Evolutionary conservation across 768 basidiomycete species (phyloP), one percentile per base, ranked within the genome.

Genomic region (Leucocoprinus sp.): DNA sequence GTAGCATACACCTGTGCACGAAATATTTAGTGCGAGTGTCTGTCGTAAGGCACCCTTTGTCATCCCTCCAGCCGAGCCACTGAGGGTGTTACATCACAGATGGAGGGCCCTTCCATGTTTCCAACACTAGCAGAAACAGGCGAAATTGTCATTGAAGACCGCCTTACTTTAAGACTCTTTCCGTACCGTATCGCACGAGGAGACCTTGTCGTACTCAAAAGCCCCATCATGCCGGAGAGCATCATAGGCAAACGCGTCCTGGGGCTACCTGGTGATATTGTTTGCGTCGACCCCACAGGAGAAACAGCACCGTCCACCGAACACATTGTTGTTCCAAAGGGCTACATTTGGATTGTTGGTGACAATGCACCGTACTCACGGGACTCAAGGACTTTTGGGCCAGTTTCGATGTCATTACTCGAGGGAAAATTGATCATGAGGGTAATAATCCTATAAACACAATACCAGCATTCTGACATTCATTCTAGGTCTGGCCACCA

Each of bases 311-410:
- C 81, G 8, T 78, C 80, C 8, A 71, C 70, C 12, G 84, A 84
- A 50, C 87, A 91, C 55, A 74, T 93, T 12, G 57, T 80, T 21
- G 65, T 97, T 8, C 95, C 95, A 1, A 75, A 75, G 55, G 90
- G 92, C 2, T 86, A 95, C 60, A 62, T 95, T 18, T 97, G 95
- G 95, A 69, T 95, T 23, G 75, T 69, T 40, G 96, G 95, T 18
- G 95, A 99, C 65, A 99, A 98, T 57, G 68, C 84, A 34, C 70
- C 76, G 19, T 72, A 70, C 52, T 93, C 92, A 27, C 78, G 80
- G 11, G 95, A 99, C 66, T 97, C 95, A 8, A 74, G 95, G 46
- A 64, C 70, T n/a, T 96, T 96, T 65, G 96, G 95, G 0, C 95
- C 95, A 18, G 82, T 98, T 3, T 81, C 95, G 0, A 75, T 88